Evolutionary conservation across 2,329 filamentous ascomycete species (phyloP).

Genomic region (Exophiala viscosa): DNA sequence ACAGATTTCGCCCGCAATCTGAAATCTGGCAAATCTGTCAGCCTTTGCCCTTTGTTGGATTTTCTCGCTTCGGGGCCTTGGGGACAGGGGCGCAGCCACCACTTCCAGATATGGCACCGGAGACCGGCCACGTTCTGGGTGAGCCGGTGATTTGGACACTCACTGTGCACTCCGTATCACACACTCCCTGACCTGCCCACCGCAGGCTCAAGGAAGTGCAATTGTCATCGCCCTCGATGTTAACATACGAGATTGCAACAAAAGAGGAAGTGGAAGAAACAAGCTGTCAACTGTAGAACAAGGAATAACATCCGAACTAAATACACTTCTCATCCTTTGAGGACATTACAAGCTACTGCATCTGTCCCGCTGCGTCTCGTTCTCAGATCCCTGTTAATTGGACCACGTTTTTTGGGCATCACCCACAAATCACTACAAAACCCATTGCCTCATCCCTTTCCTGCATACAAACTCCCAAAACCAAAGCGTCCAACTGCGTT

Average conservation of each 20-base stretch:
- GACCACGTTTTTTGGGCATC: constrained; percentile 23
- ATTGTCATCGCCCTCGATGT: constrained; percentile 18
- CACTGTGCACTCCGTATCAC: neutral
- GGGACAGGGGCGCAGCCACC: constrained; percentile 3
- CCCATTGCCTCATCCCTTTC: constrained; percentile 10
- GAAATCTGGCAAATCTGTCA: constrained; percentile 4
- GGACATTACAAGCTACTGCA: constrained; percentile 19
- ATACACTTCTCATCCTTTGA: constrained; percentile 12
- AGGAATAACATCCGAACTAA: constrained; percentile 10
- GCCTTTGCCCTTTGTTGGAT: neutral
- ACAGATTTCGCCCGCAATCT: neutral
- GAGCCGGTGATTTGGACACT: neutral
- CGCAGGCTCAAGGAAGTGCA: constrained; percentile 24
- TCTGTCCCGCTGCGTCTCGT: constrained; percentile 6
- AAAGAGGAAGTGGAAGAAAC: constrained; percentile 12
- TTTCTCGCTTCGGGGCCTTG: constrained; percentile 3
- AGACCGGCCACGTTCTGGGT: neutral
- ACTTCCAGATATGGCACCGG: constrained; percentile 3
- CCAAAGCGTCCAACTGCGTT: neutral
- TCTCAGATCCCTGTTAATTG: constrained; percentile 16
- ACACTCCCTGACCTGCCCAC: constrained; percentile 18
- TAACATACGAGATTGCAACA: constrained; percentile 1
- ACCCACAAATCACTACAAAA: constrained; percentile 10
- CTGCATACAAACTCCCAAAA: constrained; percentile 1
- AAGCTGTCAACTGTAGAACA: constrained; percentile 5